Evolutionary conservation across 306 rosid species (phyloP), one percentile per base, ranked within the genome.

Genomic region (Lablab purpureus): DNA sequence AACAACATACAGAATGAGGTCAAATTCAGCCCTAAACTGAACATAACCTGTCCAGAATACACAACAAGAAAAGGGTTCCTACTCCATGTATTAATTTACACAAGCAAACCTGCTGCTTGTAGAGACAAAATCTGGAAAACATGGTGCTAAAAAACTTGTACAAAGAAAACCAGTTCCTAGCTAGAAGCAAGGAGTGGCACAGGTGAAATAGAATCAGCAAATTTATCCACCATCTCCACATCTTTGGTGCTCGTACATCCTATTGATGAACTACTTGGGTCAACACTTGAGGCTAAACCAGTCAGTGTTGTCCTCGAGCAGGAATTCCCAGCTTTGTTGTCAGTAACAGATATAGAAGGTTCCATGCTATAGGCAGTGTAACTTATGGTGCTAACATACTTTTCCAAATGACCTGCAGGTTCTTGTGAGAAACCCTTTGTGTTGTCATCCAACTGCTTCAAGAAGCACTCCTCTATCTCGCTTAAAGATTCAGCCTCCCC

Each of bases 1-100:
- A 21, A 18, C 34, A 77, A 67, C 56, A 77, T 75, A 73, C 80
- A 84, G 70, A 76, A 59, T 79, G 62, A 78, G 76, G 70, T 76
- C 41, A 78, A 67, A 83, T 89, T 92, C 97, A 93, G 96, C 96
- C 83, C 89, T 71, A 81, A 85, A 83, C 96, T 93, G 93, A 90
- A 90, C 90, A 67, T 37, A 77, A 74, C 56, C 65, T 62, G 37
- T 76, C 47, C 78, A 79, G 74, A 86, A 82, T 46, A 77, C 85
- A 81, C 76, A 83, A 78, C 67, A 74, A 87, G 54, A 91, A 87
- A 85, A 87, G 56, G 80, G 75, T 77, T 81, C 88, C 76, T 80
- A 43, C 78, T 50, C 47, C 79, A 81, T 59, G 66, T 80, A 63
- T 67, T 74, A 71, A 88, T 89, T 63, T 88, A 88, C 91, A 89